Evolutionary conservation across 2,329 filamentous ascomycete genomes (phyloP), one percentile per base, ranked within the genome.

Genomic region (Acephala macrosclerotiorum): DNA sequence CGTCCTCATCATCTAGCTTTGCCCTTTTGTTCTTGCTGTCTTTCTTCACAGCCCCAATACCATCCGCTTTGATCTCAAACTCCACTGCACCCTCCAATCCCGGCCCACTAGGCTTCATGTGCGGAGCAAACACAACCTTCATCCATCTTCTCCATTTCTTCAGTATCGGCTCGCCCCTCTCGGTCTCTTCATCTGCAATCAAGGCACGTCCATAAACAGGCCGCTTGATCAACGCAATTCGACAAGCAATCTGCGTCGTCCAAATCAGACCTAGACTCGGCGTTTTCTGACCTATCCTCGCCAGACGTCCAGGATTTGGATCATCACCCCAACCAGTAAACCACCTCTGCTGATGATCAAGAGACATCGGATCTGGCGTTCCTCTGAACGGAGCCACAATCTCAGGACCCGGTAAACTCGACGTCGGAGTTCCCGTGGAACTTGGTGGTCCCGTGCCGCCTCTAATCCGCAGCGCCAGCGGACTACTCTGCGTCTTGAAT

Each of bases 241-340:
- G 90, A 72, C 89, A 90, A 0, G 92, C 88, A 58, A 97, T 88
- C 80, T 97, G 94, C 35, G 94, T 95, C 2, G 93, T 89, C 95
- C 95, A 98, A 12, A 96, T 91, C 8, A 97, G 84, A 0, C 95
- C 95, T 26, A 98, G 80, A 7, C 92, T 92, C 0, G 95, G 95
- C 0, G 92, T 97, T 79, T 97, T 98, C 63, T 91, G 79, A 29
- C 80, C 78, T 58, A 81, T 77, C 14, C 79, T 74, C 22, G 80
- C 77, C 2, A 70, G 29, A 26, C 66, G 55, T 18, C 69, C 66
- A 12, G 71, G 71, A 29, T 79, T 73, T 18, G 84, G 80, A 63
- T 89, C 84, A 77, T 97, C 92, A 25, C 95, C 94, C 95, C 96
- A 97, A 69, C 96, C 94, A 3, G 94, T 96, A 79, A 97, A 97